These are phyloP conservation scores for Teunomyces stri DNA, from an alignment of 805 yeast species.

Conservation along the genomic window DNA sequence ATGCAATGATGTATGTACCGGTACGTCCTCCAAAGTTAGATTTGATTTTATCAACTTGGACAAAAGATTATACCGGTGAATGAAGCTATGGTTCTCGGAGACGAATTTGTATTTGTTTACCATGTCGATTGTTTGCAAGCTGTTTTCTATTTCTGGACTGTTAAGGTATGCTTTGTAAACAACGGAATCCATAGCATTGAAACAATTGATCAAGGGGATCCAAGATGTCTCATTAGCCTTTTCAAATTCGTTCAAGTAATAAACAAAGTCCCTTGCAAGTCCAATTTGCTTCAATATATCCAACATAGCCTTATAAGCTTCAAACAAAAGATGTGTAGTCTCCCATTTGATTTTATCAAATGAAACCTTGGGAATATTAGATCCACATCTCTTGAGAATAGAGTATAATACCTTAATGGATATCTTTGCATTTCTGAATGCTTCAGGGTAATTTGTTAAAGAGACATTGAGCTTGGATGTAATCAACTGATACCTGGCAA, in stretches of 20 bases:
- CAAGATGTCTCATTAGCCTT: slow-evolving; percentile 31
- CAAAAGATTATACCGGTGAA: background rate
- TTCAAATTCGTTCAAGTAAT: slow-evolving; percentile 50
- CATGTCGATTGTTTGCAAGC: background rate
- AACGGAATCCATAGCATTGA: slow-evolving; percentile 12
- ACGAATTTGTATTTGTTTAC: background rate
- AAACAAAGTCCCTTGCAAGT: slow-evolving; percentile 55
- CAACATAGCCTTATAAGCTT: slow-evolving; percentile 40
- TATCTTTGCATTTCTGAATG: slow-evolving; percentile 43
- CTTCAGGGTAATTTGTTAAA: slow-evolving; percentile 19
- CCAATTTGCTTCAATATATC: slow-evolving; percentile 48
- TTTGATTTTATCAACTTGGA: background rate
- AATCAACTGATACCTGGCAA: slow-evolving; percentile 36
- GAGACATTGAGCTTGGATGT: slow-evolving; percentile 22
- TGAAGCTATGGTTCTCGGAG: background rate
- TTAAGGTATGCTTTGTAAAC: slow-evolving; percentile 1
- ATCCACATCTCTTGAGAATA: slow-evolving; percentile 41
- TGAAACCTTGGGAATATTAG: slow-evolving; percentile 14
- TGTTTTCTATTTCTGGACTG: background rate
- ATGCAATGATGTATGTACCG: background rate
- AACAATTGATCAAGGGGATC: slow-evolving; percentile 20
- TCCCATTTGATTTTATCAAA: slow-evolving; percentile 33
- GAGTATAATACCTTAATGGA: slow-evolving; percentile 54
- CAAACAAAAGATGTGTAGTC: slow-evolving; percentile 32
- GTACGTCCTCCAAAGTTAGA: background rate